phyloP scores from a whole-genome alignment of 345 rosid species.

The Ceriops decandra region DNA sequence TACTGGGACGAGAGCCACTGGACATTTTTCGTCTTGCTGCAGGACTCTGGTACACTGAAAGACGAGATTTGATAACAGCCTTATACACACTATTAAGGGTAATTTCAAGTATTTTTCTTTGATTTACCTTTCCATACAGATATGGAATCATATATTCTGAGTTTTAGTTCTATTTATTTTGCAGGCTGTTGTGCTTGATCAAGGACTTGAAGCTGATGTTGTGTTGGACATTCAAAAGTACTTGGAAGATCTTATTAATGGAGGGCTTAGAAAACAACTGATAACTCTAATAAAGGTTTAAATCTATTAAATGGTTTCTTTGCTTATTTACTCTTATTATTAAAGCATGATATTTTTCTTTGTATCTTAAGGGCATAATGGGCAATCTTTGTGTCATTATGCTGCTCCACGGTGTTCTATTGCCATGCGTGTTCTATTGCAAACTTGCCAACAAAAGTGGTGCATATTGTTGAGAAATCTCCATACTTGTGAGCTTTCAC shows the following conservation, averaged over 20 bases:
- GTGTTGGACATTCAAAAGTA: conserved; percentile 69
- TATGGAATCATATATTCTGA: not conserved
- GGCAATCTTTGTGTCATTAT: not conserved
- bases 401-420: too few relatives aligned
- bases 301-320: not conserved
- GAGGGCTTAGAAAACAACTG: conserved; percentile 76
- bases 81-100: conserved; percentile 78
- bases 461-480: too few relatives aligned
- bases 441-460: too few relatives aligned
- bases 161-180: conserved; percentile 19
- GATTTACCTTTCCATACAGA: conserved; percentile 11
- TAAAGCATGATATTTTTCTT: not conserved
- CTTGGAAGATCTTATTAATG: conserved; percentile 64
- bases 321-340: not conserved
- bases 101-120: conserved; percentile 15
- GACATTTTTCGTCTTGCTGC: conserved; percentile 88
- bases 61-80: conserved; percentile 76
- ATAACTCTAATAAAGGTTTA: conserved; percentile 77
- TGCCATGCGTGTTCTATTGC: too few relatives aligned
- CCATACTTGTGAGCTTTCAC: too few relatives aligned
- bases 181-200: conserved; percentile 92
- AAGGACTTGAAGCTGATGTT: conserved; percentile 68
- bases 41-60: conserved; percentile 94
- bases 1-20: conserved; percentile 73
- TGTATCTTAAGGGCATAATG: not conserved